phyloP scores from a whole-genome alignment of 2,329 filamentous ascomycete species.

The Cadophora sp. region DNA sequence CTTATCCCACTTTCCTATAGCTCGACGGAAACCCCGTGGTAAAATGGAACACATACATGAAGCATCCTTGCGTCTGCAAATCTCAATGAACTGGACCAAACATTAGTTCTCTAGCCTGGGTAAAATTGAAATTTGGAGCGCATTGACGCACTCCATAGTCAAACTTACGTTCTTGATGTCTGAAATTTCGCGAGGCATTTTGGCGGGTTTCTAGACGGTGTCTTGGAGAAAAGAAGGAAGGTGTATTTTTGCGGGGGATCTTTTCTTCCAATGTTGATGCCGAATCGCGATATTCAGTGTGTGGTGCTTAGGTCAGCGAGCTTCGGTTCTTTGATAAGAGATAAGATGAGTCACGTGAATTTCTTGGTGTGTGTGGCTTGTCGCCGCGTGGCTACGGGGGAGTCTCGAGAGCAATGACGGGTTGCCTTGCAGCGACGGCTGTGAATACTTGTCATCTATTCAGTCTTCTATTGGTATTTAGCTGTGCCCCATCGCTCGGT shows the following conservation, averaged over 20 bases:
- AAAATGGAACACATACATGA: constrained; percentile 80
- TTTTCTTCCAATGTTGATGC: constrained; percentile 20
- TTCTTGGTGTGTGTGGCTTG: constrained; percentile 3
- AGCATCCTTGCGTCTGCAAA: constrained; percentile 99
- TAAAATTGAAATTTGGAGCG: neutral
- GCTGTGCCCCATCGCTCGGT: neutral
- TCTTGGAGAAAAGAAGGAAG: constrained; percentile 33
- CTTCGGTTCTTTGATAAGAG: constrained; percentile 28
- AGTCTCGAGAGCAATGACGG: neutral
- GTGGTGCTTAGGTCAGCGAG: constrained; percentile 29
- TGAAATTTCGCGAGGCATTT: constrained; percentile 96
- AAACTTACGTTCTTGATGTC: constrained; percentile 86
- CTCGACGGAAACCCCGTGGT: neutral
- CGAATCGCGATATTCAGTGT: constrained; percentile 24
- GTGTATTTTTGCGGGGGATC: constrained; percentile 24
- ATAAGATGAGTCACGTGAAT: neutral
- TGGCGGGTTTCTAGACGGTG: constrained; percentile 59
- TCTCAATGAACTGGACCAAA: constrained; percentile 90
- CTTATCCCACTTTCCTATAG: neutral
- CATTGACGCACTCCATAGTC: constrained; percentile 14
- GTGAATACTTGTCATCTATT: constrained; percentile 9
- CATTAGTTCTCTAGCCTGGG: constrained; percentile 13
- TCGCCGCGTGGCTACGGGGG: constrained; percentile 12
- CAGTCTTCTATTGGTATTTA: neutral
- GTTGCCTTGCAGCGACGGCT: constrained; percentile 1